These are phyloP conservation scores for Diaporthe vaccinii DNA, from an alignment of 2,329 filamentous ascomycete genomes.

Conservation along the genomic window DNA sequence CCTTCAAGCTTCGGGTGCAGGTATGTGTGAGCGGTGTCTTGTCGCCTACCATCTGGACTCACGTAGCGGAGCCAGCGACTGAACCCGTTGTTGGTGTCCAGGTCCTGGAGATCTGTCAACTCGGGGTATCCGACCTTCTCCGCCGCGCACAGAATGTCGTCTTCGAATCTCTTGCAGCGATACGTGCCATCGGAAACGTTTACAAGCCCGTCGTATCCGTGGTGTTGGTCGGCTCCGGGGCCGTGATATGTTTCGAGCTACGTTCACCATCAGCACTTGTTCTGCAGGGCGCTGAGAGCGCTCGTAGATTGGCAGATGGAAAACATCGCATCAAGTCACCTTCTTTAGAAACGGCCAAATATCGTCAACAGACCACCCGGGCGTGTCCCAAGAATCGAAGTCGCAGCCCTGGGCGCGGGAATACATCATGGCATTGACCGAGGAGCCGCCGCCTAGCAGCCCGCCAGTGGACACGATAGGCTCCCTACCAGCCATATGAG, in stretches of 20 bases:
- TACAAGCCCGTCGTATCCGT: slow-evolving; percentile 63
- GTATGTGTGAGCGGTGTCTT: slow-evolving; percentile 48
- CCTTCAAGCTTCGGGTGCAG: slow-evolving; percentile 49
- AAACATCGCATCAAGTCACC: slow-evolving; percentile 4
- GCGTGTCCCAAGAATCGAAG: slow-evolving; percentile 46
- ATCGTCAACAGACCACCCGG: slow-evolving; percentile 46
- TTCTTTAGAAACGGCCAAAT: slow-evolving; percentile 66
- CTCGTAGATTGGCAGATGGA: not conserved
- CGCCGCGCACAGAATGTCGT: slow-evolving; percentile 61
- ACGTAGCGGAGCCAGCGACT: slow-evolving; percentile 48
- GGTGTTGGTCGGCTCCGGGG: slow-evolving; percentile 48
- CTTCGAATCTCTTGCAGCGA: slow-evolving; percentile 51
- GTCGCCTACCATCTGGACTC: slow-evolving; percentile 54
- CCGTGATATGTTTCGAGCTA: slow-evolving; percentile 46
- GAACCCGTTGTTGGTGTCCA: slow-evolving; percentile 56
- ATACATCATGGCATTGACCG: slow-evolving; percentile 60
- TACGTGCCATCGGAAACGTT: slow-evolving; percentile 62
- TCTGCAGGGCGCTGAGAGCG: not conserved
- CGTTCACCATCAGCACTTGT: not conserved
- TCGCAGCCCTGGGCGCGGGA: slow-evolving; percentile 49
- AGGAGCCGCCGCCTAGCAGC: slow-evolving; percentile 64
- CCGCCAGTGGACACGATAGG: slow-evolving; percentile 56
- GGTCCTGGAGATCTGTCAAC: slow-evolving; percentile 63
- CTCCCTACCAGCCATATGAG: slow-evolving; percentile 59
- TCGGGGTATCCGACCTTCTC: slow-evolving; percentile 59